phyloP scores from a whole-genome alignment of 2,329 filamentous ascomycete genomes.

The Nigrospora oryzae region DNA sequence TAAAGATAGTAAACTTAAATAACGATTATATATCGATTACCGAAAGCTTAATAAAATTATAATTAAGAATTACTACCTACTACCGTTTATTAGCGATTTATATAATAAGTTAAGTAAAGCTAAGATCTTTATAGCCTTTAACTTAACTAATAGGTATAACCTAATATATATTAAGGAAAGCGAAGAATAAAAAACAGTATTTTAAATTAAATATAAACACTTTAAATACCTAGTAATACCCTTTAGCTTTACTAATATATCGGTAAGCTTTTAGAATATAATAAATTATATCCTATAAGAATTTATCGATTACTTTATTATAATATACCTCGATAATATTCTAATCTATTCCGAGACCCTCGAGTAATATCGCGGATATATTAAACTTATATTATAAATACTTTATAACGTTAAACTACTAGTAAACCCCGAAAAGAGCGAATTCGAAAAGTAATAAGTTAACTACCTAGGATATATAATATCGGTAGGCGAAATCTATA shows the following conservation, averaged over 20 bases:
- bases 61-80: conserved; percentile 13
- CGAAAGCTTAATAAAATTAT: conserved; percentile 13
- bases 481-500: conserved; percentile 11
- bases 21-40: conserved; percentile 15
- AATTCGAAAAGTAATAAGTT: conserved; percentile 17
- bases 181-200: conserved; percentile 17
- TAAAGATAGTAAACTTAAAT: background rate
- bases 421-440: conserved; percentile 17
- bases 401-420: conserved; percentile 3
- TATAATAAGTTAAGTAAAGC: conserved; percentile 7
- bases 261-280: conserved; percentile 6
- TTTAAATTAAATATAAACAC: conserved; percentile 12
- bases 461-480: conserved; percentile 22
- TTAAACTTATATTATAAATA: conserved; percentile 10
- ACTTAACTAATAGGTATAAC: conserved; percentile 6
- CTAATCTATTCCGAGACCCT: conserved; percentile 14
- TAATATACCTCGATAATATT: conserved; percentile 12
- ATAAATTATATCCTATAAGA: conserved; percentile 6
- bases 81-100: conserved; percentile 13
- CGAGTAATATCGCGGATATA: conserved; percentile 14
- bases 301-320: background rate
- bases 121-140: conserved; percentile 5
- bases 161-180: conserved; percentile 7
- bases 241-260: conserved; percentile 13
- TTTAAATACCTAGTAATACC: conserved; percentile 19